These are phyloP conservation scores for Penicillium sp. DNA, from an alignment of 2,329 filamentous ascomycete species.

Conservation along the genomic window DNA sequence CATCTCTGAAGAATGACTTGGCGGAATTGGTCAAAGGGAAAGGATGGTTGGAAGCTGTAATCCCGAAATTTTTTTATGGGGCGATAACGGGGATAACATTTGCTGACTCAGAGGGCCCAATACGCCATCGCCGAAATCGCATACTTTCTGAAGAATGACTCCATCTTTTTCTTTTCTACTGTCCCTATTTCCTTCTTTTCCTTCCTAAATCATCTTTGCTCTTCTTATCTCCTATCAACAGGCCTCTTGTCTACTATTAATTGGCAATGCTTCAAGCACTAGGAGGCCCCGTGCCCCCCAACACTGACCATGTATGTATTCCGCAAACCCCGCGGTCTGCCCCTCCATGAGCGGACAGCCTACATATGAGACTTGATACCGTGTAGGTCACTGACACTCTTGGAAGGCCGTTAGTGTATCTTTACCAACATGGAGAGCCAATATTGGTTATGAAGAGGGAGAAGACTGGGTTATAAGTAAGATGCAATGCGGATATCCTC, in stretches of 20 bases:
- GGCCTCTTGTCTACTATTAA: conserved; percentile 1
- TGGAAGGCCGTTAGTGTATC: conserved; percentile 92
- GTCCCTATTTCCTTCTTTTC: not conserved
- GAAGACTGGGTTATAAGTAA: conserved; percentile 79
- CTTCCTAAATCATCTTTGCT: not conserved
- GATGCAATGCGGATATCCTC: conserved; percentile 89
- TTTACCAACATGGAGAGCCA: conserved; percentile 86
- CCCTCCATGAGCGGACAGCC: conserved; percentile 14
- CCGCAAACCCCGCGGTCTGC: conserved; percentile 15
- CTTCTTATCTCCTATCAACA: conserved; percentile 4
- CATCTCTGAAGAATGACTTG: conserved; percentile 21
- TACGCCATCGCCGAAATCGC: conserved; percentile 23
- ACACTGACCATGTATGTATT: conserved; percentile 72
- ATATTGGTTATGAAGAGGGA: conserved; percentile 92
- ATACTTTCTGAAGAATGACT: conserved; percentile 10
- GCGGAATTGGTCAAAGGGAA: not conserved
- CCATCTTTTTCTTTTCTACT: not conserved
- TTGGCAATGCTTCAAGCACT: conserved; percentile 44
- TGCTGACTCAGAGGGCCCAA: conserved; percentile 1
- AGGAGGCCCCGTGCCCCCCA: conserved; percentile 72
- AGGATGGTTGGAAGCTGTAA: not conserved
- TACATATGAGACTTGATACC: not conserved
- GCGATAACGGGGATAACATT: conserved; percentile 4
- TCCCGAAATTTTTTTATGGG: conserved; percentile 19
- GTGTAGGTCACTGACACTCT: conserved; percentile 5